Base-by-base conservation (phyloP, 768 basidiomycete genomes). In the Gymnopilus dilepis region DNA sequence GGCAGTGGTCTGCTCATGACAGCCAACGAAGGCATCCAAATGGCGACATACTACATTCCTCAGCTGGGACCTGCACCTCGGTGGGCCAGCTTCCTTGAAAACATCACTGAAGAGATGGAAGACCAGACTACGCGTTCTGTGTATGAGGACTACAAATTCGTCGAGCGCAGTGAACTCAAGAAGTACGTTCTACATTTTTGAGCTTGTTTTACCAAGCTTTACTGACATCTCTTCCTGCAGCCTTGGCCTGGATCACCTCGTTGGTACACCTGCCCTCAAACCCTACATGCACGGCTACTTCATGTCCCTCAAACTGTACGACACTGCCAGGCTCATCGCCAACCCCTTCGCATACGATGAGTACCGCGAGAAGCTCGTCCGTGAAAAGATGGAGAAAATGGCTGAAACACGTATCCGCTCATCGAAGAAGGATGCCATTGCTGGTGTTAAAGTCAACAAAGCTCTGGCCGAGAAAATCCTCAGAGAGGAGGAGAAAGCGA, bases 231-330 rank as follows among this genome's bases (percentile, higher is more conserved):
- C 57, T 33, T 58, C 50, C 54, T 59, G 38, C 69, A 97, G 95
- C 34, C 87, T 99, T 63, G 93, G 95, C n/a, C 77, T 99, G 72
- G 92, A 95, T 66, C 94, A 97, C 73, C 92, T 99, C 68, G 79
- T 97, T 65, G 97, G 97, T 53, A 97, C 96, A 5, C 89, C 95
- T 21, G 88, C 92, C 17, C 92, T 99, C 82, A 97, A 97, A 75
- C 97, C 97, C 4, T 99, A 99, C 77, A 98, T 99, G 97, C 97
- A 99, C 75, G 97, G 97, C 42, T 99, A 96, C 86, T 99, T 99
- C 80, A 76, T 98, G 64, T 93, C 95, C 4, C 88, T 99, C 76
- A 94, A 95, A 69, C 86, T 99, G 5, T 99, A 99, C 79, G 94
- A 96, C 68, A 91, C 96, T 53, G 97, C 97, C 1, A 89, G 96